Percentiles rank a stretch among this genome's conserved stretches.
Evolutionary conservation across 2,329 filamentous ascomycete genomes (phyloP).

Genomic region (Alternaria arborescens): DNA sequence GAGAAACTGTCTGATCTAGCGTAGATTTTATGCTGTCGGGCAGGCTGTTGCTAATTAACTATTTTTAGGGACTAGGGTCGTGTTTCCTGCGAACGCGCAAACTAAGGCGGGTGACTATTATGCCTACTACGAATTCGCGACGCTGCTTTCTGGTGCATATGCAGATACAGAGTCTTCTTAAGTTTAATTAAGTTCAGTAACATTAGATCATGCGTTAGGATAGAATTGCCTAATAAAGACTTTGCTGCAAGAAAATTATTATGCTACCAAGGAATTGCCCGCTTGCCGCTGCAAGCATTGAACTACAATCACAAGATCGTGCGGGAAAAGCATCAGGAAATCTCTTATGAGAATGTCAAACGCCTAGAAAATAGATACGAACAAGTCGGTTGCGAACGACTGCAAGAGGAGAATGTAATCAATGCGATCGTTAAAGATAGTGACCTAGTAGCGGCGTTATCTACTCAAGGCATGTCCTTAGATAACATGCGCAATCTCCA

Average conservation of each 20-base stretch:
- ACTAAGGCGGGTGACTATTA: background rate
- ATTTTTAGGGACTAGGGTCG: background rate
- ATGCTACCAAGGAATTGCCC: constrained; percentile 13
- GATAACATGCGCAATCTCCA: constrained; percentile 14
- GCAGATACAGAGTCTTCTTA: background rate
- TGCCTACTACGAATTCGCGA: background rate
- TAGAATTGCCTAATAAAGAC: constrained; percentile 8
- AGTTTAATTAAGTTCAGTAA: background rate
- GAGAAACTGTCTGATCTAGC: background rate
- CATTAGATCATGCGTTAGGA: background rate
- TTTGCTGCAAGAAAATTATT: constrained; percentile 11
- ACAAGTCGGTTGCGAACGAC: constrained; percentile 13
- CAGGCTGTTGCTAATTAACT: background rate
- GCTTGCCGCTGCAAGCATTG: constrained; percentile 16
- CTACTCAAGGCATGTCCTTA: constrained; percentile 6
- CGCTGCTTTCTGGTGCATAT: background rate
- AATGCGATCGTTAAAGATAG: constrained; percentile 23
- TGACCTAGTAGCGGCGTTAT: constrained; percentile 16
- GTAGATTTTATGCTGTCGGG: background rate
- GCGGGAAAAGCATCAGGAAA: constrained; percentile 10
- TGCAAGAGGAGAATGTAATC: constrained; percentile 32
- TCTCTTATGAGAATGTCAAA: constrained; percentile 11
- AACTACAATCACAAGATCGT: constrained; percentile 7
- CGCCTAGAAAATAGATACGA: constrained; percentile 9
- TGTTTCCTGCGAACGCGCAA: background rate